These are phyloP conservation scores for Yamadazyma dushanensis DNA, from an alignment of 1,139 yeast species.

Conservation along the genomic window DNA sequence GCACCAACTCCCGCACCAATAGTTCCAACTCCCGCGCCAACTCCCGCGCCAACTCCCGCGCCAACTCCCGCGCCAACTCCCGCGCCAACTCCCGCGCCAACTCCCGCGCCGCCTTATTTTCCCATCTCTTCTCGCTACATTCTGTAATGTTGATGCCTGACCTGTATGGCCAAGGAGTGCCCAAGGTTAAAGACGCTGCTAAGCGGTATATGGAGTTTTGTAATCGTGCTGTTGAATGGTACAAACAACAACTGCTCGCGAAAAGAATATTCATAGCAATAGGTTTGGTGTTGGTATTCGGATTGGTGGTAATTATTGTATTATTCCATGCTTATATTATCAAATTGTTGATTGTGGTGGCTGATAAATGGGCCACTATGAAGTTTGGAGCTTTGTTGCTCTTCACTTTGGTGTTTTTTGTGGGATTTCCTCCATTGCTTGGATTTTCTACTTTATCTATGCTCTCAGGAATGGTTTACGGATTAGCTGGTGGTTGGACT, in stretches of 20 bases:
- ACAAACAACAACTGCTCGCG: conserved; percentile 17
- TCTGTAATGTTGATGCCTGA: too few relatives aligned
- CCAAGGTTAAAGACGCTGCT: neutral
- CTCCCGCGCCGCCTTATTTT: too few relatives aligned
- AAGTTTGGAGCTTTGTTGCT: conserved; percentile 55
- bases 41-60: too few relatives aligned
- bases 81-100: too few relatives aligned
- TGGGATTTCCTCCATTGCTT: conserved; percentile 80
- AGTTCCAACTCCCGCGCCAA: too few relatives aligned
- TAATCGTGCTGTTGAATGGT: conserved; percentile 19
- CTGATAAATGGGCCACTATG: conserved; percentile 47
- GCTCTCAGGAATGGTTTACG: conserved; percentile 80
- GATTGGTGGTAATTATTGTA: conserved; percentile 26
- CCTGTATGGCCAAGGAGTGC: neutral
- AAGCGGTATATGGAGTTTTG: conserved; percentile 1
- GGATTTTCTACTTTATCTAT: conserved; percentile 77
- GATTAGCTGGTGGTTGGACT: conserved; percentile 80
- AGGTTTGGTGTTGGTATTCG: conserved; percentile 20
- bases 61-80: too few relatives aligned
- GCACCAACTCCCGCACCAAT: too few relatives aligned
- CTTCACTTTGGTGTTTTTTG: conserved; percentile 43
- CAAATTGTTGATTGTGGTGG: conserved; percentile 40
- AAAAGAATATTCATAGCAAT: conserved; percentile 17
- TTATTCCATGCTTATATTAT: conserved; percentile 52
- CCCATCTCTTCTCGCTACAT: too few relatives aligned